These are phyloP conservation scores for Trypethelium eluteriae DNA, from an alignment of 495 filamentous ascomycete genomes.

Conservation along the genomic window DNA sequence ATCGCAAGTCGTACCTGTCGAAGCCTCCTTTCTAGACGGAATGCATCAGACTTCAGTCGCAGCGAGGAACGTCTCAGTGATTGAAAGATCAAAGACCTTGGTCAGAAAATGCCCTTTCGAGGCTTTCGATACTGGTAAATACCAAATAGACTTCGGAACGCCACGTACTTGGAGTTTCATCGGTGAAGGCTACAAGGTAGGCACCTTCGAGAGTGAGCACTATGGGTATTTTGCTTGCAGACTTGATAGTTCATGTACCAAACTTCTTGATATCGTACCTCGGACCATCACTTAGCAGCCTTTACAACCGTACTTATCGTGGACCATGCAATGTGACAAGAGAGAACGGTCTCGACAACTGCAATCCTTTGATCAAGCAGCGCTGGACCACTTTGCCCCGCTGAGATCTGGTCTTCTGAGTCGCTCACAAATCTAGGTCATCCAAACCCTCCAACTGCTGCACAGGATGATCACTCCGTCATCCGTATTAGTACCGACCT, in stretches of 20 bases:
- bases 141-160: background rate
- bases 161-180: background rate
- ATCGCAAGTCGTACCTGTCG: background rate
- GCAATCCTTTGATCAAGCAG: slow-evolving; percentile 4
- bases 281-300: background rate
- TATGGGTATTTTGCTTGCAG: background rate
- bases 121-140: background rate
- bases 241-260: background rate
- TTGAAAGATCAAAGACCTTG: background rate
- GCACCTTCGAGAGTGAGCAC: background rate
- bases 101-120: background rate
- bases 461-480: background rate
- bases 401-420: background rate
- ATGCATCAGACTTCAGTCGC: background rate
- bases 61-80: background rate
- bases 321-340: background rate
- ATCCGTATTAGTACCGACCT: background rate
- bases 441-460: background rate
- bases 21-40: background rate
- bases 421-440: background rate
- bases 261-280: background rate
- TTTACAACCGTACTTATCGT: background rate
- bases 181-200: background rate
- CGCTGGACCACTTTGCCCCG: background rate
- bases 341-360: background rate